These are phyloP conservation scores for Schoenoplectus triqueter DNA, from an alignment of 202 grass and related monocot species.

Conservation along the genomic window DNA sequence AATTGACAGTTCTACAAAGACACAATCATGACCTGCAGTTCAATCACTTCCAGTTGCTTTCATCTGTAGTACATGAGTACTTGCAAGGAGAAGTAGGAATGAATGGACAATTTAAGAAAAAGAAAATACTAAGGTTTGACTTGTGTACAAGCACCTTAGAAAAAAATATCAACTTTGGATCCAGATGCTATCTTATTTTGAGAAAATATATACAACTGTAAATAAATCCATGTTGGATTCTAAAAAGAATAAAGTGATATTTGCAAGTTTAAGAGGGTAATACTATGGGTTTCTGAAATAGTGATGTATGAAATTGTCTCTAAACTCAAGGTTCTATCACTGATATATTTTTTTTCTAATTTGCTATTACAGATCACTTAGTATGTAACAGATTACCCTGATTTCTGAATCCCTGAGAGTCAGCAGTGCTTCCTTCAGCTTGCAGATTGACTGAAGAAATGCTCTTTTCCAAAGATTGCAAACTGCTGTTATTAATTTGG, in stretches of 20 bases:
- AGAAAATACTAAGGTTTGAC: too few relatives aligned
- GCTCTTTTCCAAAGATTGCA: constrained; percentile 63
- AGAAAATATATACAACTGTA: too few relatives aligned
- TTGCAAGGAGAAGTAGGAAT: not conserved
- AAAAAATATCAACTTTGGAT: too few relatives aligned
- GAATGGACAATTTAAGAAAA: too few relatives aligned
- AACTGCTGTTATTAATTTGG: constrained; percentile 42
- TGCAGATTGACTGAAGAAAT: constrained; percentile 72
- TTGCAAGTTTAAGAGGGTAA: too few relatives aligned
- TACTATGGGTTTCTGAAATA: too few relatives aligned
- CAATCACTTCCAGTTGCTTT: not conserved
- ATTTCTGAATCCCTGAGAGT: constrained; percentile 82
- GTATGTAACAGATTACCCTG: constrained; percentile 57
- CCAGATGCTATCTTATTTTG: too few relatives aligned
- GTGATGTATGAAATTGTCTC: not conserved
- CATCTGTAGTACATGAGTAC: not conserved
- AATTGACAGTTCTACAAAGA: not conserved
- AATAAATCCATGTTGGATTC: too few relatives aligned
- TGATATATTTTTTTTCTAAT: too few relatives aligned
- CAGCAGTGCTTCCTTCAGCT: constrained; percentile 68
- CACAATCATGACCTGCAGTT: not conserved
- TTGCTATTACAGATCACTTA: too few relatives aligned
- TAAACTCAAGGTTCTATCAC: not conserved
- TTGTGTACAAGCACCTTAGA: too few relatives aligned
- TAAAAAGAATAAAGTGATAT: too few relatives aligned